A percentile compares a stretch with the other conserved stretches of the same genome.
These are phyloP conservation scores for Schrenkiella parvula DNA, from an alignment of 345 rosid species.

Conservation along the genomic window DNA sequence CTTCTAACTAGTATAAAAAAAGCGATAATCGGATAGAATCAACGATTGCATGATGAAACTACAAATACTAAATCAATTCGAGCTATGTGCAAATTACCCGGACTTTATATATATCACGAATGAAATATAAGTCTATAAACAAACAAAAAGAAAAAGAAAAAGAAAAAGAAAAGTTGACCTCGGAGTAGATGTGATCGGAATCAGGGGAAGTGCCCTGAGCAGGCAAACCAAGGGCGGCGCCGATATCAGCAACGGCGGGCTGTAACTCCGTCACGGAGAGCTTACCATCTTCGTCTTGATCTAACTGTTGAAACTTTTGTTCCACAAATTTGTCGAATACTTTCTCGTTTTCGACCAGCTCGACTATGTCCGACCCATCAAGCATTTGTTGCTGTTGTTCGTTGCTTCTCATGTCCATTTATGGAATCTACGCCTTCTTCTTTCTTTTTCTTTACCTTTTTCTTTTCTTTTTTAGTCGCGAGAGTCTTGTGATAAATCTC, in stretches of 20 bases:
- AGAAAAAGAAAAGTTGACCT: constrained; percentile 36
- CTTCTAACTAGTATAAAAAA: not conserved
- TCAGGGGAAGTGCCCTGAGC: constrained; percentile 72
- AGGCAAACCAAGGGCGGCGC: constrained; percentile 92
- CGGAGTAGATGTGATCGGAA: constrained; percentile 82
- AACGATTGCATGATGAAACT: not conserved
- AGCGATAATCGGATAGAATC: not conserved
- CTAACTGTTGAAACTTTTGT: constrained; percentile 76
- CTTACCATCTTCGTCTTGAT: constrained; percentile 70
- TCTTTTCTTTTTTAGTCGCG: constrained; percentile 1
- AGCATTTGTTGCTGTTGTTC: constrained; percentile 44
- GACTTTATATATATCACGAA: not conserved
- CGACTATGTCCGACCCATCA: constrained; percentile 89
- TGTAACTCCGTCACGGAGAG: constrained; percentile 81
- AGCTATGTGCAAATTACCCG: not conserved
- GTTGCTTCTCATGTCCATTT: constrained; percentile 37
- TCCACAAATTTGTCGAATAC: constrained; percentile 75
- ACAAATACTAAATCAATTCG: not conserved
- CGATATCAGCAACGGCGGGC: constrained; percentile 94
- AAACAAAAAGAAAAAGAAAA: not conserved
- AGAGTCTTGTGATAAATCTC: constrained; percentile 33
- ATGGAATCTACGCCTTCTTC: constrained; percentile 27
- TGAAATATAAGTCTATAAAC: not conserved
- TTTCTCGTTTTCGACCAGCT: constrained; percentile 78
- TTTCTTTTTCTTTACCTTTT: not conserved